phyloP scores from a whole-genome alignment of 192 early-diverging fungal species.

The Coemansia sp. region DNA sequence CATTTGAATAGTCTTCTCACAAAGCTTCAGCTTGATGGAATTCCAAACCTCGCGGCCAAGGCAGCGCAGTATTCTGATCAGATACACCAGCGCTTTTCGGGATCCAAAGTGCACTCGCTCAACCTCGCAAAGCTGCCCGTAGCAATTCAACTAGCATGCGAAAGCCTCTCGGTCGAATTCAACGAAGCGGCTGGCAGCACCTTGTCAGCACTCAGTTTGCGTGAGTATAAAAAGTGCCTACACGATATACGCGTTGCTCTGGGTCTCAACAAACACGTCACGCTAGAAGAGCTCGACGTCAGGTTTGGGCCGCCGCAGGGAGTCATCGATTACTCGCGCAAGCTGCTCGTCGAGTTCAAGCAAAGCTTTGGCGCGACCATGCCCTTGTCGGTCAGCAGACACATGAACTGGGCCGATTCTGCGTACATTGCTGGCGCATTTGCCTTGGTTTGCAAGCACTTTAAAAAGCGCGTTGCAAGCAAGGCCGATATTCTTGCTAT shows the following conservation, averaged over 20 bases:
- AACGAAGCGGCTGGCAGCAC: constrained; percentile 44
- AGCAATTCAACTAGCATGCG: constrained; percentile 49
- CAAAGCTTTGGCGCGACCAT: constrained; percentile 23
- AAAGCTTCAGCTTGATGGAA: constrained; percentile 33
- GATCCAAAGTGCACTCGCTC: constrained; percentile 19
- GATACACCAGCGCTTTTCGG: constrained; percentile 24
- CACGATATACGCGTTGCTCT: constrained; percentile 36
- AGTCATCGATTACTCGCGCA: constrained; percentile 27
- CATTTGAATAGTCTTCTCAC: constrained; percentile 23
- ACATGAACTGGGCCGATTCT: constrained; percentile 42
- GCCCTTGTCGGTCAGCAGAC: constrained; percentile 22
- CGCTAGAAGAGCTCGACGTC: constrained; percentile 46
- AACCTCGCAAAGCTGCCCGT: constrained; percentile 28
- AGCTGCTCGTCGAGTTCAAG: constrained; percentile 35
- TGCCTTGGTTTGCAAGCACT: constrained; percentile 34
- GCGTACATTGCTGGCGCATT: constrained; percentile 42
- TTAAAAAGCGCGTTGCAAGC: constrained; percentile 39
- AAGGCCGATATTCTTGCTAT: constrained; percentile 26
- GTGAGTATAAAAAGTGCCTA: constrained; percentile 23
- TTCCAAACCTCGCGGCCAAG: constrained; percentile 35
- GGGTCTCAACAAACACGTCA: constrained; percentile 40
- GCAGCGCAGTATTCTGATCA: constrained; percentile 48
- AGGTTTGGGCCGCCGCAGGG: constrained; percentile 36
- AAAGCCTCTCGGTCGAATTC: constrained; percentile 35
- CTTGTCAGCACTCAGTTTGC: constrained; percentile 29